Evolutionary conservation across 2,329 filamentous ascomycete species (phyloP).

Genomic region (Septoria petroselini): DNA sequence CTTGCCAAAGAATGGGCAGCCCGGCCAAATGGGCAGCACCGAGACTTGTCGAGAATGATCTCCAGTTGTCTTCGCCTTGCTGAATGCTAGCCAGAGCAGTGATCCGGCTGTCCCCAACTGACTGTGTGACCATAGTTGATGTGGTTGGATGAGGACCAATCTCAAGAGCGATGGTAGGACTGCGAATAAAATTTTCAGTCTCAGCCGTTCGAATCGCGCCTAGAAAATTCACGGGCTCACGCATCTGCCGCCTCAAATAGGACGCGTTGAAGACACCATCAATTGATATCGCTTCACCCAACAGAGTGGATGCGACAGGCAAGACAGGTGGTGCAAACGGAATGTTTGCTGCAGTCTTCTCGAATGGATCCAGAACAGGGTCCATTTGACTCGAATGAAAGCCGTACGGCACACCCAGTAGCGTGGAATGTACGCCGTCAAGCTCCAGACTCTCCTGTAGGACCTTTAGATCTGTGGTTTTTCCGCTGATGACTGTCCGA

Average conservation of each 20-base stretch:
- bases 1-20: conserved; percentile 58
- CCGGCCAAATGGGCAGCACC: conserved; percentile 54
- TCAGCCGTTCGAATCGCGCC: conserved; percentile 25
- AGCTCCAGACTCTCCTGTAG: background rate
- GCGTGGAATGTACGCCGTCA: conserved; percentile 13
- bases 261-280: conserved; percentile 20
- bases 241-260: conserved; percentile 30
- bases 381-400: conserved; percentile 38
- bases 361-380: conserved; percentile 30
- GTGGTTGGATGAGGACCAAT: conserved; percentile 50
- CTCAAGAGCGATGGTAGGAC: conserved; percentile 43
- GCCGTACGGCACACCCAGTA: conserved; percentile 31
- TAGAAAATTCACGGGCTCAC: conserved; percentile 46
- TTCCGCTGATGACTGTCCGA: conserved; percentile 17
- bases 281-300: conserved; percentile 30
- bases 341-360: conserved; percentile 18
- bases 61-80: conserved; percentile 40
- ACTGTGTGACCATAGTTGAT: too few species aligned
- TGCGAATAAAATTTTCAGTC: conserved; percentile 38
- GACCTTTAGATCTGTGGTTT: background rate
- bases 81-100: too few species aligned
- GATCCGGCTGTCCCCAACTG: too few species aligned
- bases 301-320: conserved; percentile 35
- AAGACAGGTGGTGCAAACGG: conserved; percentile 24
- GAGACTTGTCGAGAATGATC: conserved; percentile 50